These are phyloP conservation scores for Parmelia sp. DNA, from an alignment of 495 filamentous ascomycete genomes.

Conservation along the genomic window DNA sequence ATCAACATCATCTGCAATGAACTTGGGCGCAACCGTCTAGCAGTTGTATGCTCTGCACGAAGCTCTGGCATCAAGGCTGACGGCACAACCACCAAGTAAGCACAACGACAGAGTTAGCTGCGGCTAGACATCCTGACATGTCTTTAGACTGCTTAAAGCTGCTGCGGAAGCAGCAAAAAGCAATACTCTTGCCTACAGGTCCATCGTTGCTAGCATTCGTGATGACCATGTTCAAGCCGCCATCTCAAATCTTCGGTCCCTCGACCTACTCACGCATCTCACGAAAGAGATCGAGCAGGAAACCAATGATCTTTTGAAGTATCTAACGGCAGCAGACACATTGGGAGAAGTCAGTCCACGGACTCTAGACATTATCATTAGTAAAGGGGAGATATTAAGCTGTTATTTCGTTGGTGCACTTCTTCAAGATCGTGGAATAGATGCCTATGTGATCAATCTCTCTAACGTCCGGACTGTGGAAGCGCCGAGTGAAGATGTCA, in stretches of 20 bases:
- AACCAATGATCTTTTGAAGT: slow-evolving; percentile 54
- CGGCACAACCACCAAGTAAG: slow-evolving; percentile 82
- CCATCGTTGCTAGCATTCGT: not conserved
- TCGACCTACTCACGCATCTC: slow-evolving; percentile 50
- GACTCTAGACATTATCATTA: slow-evolving; percentile 82
- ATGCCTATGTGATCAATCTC: slow-evolving; percentile 80
- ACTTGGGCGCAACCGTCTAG: slow-evolving; percentile 51
- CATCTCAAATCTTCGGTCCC: not conserved
- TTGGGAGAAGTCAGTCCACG: slow-evolving; percentile 69
- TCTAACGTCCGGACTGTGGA: slow-evolving; percentile 64
- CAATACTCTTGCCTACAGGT: not conserved
- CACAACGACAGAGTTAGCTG: slow-evolving; percentile 43
- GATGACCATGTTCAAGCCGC: not conserved
- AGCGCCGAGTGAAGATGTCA: slow-evolving; percentile 52
- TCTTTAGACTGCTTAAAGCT: not conserved
- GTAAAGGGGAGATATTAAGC: slow-evolving; percentile 86
- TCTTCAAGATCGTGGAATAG: slow-evolving; percentile 66
- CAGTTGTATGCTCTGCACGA: slow-evolving; percentile 88
- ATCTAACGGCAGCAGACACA: slow-evolving; percentile 54
- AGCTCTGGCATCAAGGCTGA: slow-evolving; percentile 83
- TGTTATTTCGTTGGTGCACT: slow-evolving; percentile 79
- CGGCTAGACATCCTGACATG: not conserved
- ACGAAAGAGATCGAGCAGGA: slow-evolving; percentile 62
- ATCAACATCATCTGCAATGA: slow-evolving; percentile 70
- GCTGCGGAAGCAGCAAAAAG: not conserved